Percentiles rank a stretch among this genome's conserved stretches.
Conservation (phyloP, 2,329 filamentous ascomycete genomes). For the Trichophyton schoenleinii region DNA sequence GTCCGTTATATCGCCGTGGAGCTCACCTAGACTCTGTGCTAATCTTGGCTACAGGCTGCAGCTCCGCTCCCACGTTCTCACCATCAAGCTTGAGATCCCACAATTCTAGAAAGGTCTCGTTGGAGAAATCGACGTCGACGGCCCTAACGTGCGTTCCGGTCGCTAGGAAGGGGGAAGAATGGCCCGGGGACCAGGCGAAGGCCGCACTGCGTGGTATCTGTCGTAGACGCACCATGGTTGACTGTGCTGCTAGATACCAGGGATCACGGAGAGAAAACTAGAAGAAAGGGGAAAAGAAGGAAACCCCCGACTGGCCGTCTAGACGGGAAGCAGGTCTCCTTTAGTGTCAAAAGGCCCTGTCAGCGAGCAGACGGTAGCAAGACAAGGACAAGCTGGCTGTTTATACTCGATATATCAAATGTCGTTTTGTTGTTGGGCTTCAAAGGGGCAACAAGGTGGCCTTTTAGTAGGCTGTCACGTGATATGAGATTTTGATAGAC, state of each 20-base stretch:
- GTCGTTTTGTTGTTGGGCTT: not conserved
- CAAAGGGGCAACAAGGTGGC: slow-evolving; percentile 11
- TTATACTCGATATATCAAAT: not conserved
- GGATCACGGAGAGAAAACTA: not conserved
- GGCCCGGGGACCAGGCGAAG: slow-evolving; percentile 87
- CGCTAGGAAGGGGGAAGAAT: slow-evolving; percentile 67
- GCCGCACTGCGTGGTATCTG: slow-evolving; percentile 94
- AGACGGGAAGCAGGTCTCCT: not conserved
- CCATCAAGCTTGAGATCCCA: slow-evolving; percentile 86
- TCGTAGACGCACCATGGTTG: slow-evolving; percentile 78
- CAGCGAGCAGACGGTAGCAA: not conserved
- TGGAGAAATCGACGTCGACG: slow-evolving; percentile 93
- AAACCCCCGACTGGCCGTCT: not conserved
- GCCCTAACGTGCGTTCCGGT: slow-evolving; percentile 92
- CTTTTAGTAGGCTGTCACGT: slow-evolving; percentile 3
- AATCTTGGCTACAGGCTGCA: slow-evolving; percentile 73
- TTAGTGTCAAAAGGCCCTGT: not conserved
- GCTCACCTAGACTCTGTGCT: slow-evolving; percentile 75
- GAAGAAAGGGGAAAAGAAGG: not conserved
- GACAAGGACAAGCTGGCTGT: not conserved
- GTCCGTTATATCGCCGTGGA: not conserved
- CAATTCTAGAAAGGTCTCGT: slow-evolving; percentile 88
- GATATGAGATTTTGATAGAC: not conserved
- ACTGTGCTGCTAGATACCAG: slow-evolving; percentile 16
- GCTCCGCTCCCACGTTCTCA: slow-evolving; percentile 61